phyloP scores from a whole-genome alignment of 257 asterid species.

The Leonotis leonurus region DNA sequence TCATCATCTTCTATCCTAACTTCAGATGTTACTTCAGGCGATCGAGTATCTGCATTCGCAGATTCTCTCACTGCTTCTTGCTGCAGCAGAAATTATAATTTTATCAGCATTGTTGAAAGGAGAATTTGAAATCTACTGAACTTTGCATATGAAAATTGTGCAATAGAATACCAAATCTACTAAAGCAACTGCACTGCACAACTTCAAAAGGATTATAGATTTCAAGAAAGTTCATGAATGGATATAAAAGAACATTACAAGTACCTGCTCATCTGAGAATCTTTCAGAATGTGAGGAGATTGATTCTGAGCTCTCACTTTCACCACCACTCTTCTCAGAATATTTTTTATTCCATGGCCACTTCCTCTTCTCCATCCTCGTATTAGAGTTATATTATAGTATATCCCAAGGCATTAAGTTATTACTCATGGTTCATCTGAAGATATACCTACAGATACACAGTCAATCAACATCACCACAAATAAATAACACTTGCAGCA shows the following conservation, averaged over 20 bases:
- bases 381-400: conserved; percentile 1
- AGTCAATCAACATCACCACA: background rate
- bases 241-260: background rate
- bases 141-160: too few species aligned
- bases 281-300: conserved; percentile 57
- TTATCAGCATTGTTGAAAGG: too few species aligned
- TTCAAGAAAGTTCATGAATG: background rate
- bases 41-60: conserved; percentile 26
- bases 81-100: background rate
- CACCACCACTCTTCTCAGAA: conserved; percentile 58
- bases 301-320: conserved; percentile 61
- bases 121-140: too few species aligned
- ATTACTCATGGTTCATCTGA: conserved; percentile 20
- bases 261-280: conserved; percentile 65
- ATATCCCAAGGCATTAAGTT: conserved; percentile 7
- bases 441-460: conserved; percentile 9
- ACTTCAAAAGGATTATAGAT: background rate
- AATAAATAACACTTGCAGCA: background rate
- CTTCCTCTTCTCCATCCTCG: conserved; percentile 60
- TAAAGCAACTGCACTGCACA: background rate
- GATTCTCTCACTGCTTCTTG: conserved; percentile 50
- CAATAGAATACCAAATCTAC: too few species aligned
- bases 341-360: conserved; percentile 72
- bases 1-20: conserved; percentile 30
- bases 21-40: conserved; percentile 48